These are phyloP conservation scores for Barnettozyma botsteinii DNA, from an alignment of 805 yeast species.

Conservation along the genomic window DNA sequence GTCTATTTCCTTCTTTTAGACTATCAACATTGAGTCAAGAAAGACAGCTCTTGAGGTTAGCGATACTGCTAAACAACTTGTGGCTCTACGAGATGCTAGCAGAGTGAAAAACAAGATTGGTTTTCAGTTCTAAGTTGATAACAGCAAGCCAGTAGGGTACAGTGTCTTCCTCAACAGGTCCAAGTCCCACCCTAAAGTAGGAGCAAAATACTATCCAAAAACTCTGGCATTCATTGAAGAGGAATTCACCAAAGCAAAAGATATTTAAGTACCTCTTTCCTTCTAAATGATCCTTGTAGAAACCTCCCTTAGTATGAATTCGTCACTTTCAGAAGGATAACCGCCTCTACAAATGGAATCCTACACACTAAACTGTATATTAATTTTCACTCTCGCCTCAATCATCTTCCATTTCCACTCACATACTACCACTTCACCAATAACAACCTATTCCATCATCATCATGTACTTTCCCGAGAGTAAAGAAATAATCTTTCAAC, in stretches of 20 bases:
- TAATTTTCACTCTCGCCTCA: too few relatives aligned
- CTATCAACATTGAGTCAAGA: constrained; percentile 32
- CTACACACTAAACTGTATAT: too few relatives aligned
- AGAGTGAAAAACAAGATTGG: constrained; percentile 22
- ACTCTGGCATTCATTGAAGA: constrained; percentile 30
- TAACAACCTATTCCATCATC: too few relatives aligned
- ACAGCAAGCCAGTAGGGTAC: constrained; percentile 38
- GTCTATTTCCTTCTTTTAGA: constrained; percentile 44
- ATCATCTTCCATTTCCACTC: too few relatives aligned
- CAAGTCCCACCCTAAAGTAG: constrained; percentile 46
- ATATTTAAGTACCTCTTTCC: too few relatives aligned
- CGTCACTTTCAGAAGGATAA: too few relatives aligned
- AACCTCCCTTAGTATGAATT: too few relatives aligned
- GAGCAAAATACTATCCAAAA: constrained; percentile 40
- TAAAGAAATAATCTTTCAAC: too few relatives aligned
- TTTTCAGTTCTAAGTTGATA: constrained; percentile 24
- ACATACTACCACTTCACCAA: too few relatives aligned
- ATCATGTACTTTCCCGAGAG: too few relatives aligned
- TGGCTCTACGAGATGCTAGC: constrained; percentile 14
- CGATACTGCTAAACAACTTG: constrained; percentile 14
- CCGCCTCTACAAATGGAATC: too few relatives aligned
- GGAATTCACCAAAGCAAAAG: constrained; percentile 38
- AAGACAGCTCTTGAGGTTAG: constrained; percentile 16
- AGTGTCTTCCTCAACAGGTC: constrained; percentile 42
- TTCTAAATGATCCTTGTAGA: too few relatives aligned